These are phyloP conservation scores for Craspedostauros australis DNA, from an alignment of 108 stramenopile species.

Conservation along the genomic window DNA sequence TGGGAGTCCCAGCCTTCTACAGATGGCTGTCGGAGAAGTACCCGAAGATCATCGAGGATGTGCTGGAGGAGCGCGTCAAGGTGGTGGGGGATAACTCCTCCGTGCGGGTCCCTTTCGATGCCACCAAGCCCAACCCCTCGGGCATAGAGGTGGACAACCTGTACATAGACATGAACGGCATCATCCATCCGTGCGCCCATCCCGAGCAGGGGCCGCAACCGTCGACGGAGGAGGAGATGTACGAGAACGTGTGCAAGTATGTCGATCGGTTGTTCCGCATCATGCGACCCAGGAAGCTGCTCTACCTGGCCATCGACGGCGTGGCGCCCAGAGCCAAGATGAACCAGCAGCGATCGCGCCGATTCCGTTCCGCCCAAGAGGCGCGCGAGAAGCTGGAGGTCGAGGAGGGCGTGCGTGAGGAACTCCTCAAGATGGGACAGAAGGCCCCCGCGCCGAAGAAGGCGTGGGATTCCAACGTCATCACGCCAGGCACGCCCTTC, in stretches of 20 bases:
- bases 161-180: conserved; percentile 99
- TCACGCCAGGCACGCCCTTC: conserved; percentile 98
- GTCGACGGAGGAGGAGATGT: conserved; percentile 95
- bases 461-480: conserved; percentile 96
- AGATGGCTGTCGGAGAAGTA: conserved; percentile 99
- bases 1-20: conserved; percentile 99
- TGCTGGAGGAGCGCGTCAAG: conserved; percentile 89
- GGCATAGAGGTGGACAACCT: conserved; percentile 91
- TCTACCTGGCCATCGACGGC: conserved; percentile 95
- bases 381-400: conserved; percentile 82
- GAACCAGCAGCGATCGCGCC: conserved; percentile 94
- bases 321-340: conserved; percentile 99
- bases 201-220: conserved; percentile 90
- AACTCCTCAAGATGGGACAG: conserved; percentile 67
- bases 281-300: conserved; percentile 78
- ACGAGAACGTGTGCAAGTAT: conserved; percentile 88
- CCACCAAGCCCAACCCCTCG: conserved; percentile 83
- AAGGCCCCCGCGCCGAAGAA: conserved; percentile 64
- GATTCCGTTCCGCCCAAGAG: conserved; percentile 95
- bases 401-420: conserved; percentile 74
- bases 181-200: conserved; percentile 99
- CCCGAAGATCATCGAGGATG: conserved; percentile 89
- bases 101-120: conserved; percentile 76
- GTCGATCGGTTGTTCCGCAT: conserved; percentile 82
- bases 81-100: conserved; percentile 49